These are phyloP conservation scores for Venturia pyrina DNA, from an alignment of 2,329 filamentous ascomycete genomes.

Conservation along the genomic window DNA sequence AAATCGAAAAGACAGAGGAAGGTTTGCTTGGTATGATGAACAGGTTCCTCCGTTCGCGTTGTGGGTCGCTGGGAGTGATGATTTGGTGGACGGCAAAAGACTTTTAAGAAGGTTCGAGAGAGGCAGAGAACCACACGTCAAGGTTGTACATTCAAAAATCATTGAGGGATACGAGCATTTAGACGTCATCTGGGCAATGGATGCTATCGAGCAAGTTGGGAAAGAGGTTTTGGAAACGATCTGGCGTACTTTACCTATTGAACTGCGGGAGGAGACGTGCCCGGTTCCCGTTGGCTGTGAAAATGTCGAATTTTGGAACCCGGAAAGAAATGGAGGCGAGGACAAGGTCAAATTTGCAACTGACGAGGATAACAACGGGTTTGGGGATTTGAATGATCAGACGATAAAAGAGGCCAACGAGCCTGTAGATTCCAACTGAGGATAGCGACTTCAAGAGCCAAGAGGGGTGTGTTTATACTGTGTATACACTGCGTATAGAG, in stretches of 20 bases:
- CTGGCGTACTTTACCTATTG: slow-evolving; percentile 60
- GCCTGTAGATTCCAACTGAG: background rate
- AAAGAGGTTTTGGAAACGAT: slow-evolving; percentile 69
- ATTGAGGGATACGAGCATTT: slow-evolving; percentile 87
- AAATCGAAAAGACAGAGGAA: slow-evolving; percentile 25
- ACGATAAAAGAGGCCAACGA: too few species aligned
- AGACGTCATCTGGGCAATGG: slow-evolving; percentile 92
- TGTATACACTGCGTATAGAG: too few species aligned
- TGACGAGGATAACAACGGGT: background rate
- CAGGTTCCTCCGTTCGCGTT: slow-evolving; percentile 74
- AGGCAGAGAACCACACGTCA: slow-evolving; percentile 71
- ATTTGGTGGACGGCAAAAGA: slow-evolving; percentile 71
- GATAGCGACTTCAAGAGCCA: background rate
- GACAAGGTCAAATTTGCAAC: background rate
- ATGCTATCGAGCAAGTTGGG: slow-evolving; percentile 73
- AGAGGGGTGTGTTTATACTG: too few species aligned
- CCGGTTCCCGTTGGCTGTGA: slow-evolving; percentile 42
- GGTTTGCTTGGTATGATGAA: slow-evolving; percentile 69
- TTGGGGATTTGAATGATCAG: background rate
- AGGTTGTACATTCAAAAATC: slow-evolving; percentile 70
- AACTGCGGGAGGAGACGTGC: slow-evolving; percentile 47
- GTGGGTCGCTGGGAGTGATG: slow-evolving; percentile 77
- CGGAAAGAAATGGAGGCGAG: background rate
- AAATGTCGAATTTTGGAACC: background rate
- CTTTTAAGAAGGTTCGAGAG: slow-evolving; percentile 65